These are phyloP conservation scores for Suillus bovinus DNA, from an alignment of 768 basidiomycete species.

Conservation along the genomic window DNA sequence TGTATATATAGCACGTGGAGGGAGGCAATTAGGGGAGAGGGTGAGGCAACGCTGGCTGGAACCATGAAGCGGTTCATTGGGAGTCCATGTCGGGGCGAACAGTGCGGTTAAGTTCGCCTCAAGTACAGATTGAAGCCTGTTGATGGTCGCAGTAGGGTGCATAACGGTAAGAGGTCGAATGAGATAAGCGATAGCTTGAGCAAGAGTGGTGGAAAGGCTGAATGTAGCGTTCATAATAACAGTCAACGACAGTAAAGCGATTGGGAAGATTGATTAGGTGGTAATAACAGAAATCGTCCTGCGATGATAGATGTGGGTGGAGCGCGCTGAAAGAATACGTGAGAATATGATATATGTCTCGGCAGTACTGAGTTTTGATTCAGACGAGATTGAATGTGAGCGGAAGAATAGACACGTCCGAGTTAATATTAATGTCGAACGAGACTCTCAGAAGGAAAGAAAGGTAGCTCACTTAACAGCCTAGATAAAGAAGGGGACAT, in stretches of 20 bases:
- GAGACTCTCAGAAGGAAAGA: background rate
- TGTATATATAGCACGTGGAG: conserved; percentile 69
- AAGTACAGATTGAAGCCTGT: conserved; percentile 69
- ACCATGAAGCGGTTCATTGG: conserved; percentile 64
- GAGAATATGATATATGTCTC: conserved; percentile 22
- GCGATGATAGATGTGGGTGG: conserved; percentile 29
- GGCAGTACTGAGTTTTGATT: conserved; percentile 24
- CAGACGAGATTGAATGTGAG: conserved; percentile 22
- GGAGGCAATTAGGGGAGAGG: conserved; percentile 65
- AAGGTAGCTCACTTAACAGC: conserved; percentile 24
- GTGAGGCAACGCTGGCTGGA: conserved; percentile 75
- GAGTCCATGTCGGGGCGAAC: conserved; percentile 66
- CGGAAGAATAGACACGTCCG: conserved; percentile 13
- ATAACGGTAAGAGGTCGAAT: conserved; percentile 59
- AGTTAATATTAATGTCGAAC: background rate
- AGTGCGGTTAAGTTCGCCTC: conserved; percentile 72
- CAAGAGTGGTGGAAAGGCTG: conserved; percentile 64
- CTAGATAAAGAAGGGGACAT: conserved; percentile 15
- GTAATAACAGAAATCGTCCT: conserved; percentile 28
- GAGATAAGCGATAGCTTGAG: conserved; percentile 74
- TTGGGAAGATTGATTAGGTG: conserved; percentile 10
- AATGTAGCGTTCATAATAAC: conserved; percentile 36
- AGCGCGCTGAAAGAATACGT: conserved; percentile 24
- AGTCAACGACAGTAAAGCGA: background rate
- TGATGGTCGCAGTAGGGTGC: conserved; percentile 59